Conservation (phyloP, 208 protist genomes). For the Leishmania mexicana region DNA sequence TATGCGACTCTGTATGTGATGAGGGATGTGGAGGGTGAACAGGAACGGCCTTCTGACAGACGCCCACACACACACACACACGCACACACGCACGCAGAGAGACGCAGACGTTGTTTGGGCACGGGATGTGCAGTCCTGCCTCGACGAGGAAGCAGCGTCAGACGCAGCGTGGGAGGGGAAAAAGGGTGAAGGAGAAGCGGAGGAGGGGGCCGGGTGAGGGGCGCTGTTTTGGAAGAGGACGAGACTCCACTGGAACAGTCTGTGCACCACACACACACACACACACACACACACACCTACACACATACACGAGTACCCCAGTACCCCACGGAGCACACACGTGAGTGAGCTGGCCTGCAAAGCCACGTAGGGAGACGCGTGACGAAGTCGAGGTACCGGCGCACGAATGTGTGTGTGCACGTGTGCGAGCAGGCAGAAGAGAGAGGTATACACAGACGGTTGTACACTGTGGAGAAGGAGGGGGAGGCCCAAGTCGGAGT, state of each 20-base stretch:
- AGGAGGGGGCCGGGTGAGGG: not conserved
- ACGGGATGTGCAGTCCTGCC: not conserved
- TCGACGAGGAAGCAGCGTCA: not conserved
- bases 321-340: not conserved
- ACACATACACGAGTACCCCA: not conserved
- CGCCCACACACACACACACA: not conserved
- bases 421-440: not conserved
- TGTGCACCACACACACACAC: not conserved
- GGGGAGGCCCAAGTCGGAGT: not conserved
- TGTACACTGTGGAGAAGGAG: not conserved
- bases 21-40: not conserved
- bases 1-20: not conserved
- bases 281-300: constrained; percentile 3
- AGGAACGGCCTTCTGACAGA: not conserved
- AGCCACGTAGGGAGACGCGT: not conserved
- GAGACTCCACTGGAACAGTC: not conserved
- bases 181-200: not conserved
- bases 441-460: not conserved
- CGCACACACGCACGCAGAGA: not conserved
- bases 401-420: not conserved
- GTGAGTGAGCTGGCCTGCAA: not conserved
- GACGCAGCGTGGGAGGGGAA: not conserved
- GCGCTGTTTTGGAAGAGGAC: not conserved
- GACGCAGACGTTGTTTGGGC: not conserved
- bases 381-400: not conserved